phyloP scores from a whole-genome alignment of 2,329 filamentous ascomycete species.

The Trichoderma sp. region DNA sequence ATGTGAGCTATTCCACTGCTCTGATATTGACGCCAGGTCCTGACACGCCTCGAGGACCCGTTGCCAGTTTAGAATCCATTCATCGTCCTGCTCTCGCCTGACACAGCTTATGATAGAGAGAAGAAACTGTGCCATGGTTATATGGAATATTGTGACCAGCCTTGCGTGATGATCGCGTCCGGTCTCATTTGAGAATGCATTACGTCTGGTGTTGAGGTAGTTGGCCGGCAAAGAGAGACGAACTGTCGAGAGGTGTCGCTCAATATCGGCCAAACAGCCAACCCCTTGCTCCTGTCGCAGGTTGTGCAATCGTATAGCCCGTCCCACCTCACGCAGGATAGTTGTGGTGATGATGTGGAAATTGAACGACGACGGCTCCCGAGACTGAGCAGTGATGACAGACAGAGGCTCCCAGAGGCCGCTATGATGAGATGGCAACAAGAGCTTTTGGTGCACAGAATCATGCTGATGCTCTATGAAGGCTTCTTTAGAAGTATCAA shows the following conservation, averaged over 20 bases:
- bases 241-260: background rate
- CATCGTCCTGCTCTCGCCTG: background rate
- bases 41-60: background rate
- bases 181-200: background rate
- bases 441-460: background rate
- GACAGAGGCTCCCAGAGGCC: background rate
- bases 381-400: background rate
- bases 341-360: background rate
- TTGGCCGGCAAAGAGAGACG: background rate
- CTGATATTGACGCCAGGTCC: background rate
- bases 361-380: background rate
- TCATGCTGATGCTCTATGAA: background rate
- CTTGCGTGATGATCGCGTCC: background rate
- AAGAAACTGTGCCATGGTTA: background rate
- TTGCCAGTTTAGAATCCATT: background rate
- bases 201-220: background rate
- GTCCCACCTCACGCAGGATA: background rate
- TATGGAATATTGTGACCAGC: background rate
- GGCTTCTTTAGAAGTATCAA: background rate
- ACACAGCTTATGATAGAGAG: background rate
- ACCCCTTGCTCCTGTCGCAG: background rate
- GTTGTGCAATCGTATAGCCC: background rate
- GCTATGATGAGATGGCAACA: background rate
- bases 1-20: background rate
- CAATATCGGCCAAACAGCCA: background rate